Base-by-base conservation (phyloP, 495 filamentous ascomycete species). In the Annulohypoxylon stygium region DNA sequence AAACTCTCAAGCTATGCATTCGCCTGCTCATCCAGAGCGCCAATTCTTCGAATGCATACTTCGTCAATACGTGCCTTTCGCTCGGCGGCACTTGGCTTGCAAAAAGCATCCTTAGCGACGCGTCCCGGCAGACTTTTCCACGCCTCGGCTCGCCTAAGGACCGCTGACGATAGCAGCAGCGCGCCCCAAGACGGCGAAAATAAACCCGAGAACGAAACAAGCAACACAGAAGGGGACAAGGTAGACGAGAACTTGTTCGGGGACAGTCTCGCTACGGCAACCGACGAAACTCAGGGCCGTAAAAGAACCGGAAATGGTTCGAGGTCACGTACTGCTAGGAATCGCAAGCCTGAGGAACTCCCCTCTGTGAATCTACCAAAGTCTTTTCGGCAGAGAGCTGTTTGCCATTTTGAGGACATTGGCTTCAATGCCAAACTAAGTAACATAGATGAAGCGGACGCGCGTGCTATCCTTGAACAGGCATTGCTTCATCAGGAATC, bases 341-440 rank as follows among this genome's bases (percentile, higher is more conserved):
- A 68, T 69, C 80, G 81, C 53, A 77, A 79, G 63, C 78, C 82
- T 14, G 80, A 85, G 54, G 77, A 81, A 26, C 41, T 84, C 0
- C 83, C 86, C 2, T 78, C 82, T 18, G 70, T 86, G 3, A 64
- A 78, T 20, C 36, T 88, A 20, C 84, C 86, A 7, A 68, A 75
- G 8, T 84, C 81, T 59, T 88, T 89, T 73, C 57, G 78, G 41
- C 66, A 80, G 26, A 34, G 68, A 1, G 81, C 81, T 59, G 76
- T 84, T 1, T 73, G 69, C 64, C 70, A 75, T 30, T 48, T 68
- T 50, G 33, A 57, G 7, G 68, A 72, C 58, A 16, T 55, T 7
- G 50, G 69, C 4, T 2, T 33, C 2, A 1, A 33, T n/a, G 1
- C 45, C 2, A 18, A 2, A 5, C 51, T 37, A 4, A 33, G 16